These are phyloP conservation scores for Agaricus sinodeliciosus DNA, from an alignment of 768 basidiomycete species.

Conservation along the genomic window DNA sequence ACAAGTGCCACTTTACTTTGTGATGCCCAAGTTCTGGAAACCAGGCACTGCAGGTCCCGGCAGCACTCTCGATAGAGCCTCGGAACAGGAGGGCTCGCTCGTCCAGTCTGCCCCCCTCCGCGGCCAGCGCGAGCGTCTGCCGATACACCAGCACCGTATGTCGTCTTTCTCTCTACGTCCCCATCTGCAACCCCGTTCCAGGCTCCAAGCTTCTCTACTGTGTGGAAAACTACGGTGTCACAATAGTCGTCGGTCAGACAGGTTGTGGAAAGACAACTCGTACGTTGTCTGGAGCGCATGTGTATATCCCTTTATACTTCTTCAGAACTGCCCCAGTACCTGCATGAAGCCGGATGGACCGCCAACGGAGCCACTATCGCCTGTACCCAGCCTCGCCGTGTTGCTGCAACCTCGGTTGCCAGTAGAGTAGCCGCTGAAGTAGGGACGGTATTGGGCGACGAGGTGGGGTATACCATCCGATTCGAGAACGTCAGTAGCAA, in stretches of 20 bases:
- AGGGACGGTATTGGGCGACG: constrained; percentile 81
- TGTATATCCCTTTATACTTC: constrained; percentile 13
- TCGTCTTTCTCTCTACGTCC: constrained; percentile 1
- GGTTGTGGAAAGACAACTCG: constrained; percentile 98
- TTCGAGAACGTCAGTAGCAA: constrained; percentile 92
- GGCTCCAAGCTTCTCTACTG: constrained; percentile 77
- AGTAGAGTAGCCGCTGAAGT: constrained; percentile 89
- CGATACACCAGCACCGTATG: constrained; percentile 87
- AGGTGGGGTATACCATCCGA: constrained; percentile 96
- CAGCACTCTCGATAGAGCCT: constrained; percentile 78
- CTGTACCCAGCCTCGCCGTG: constrained; percentile 89
- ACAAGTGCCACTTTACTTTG: constrained; percentile 13
- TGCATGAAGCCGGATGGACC: constrained; percentile 93
- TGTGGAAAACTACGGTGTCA: constrained; percentile 76
- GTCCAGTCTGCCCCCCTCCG: constrained; percentile 68
- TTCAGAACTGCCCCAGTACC: constrained; percentile 90
- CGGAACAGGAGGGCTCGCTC: constrained; percentile 68
- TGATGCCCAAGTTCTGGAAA: constrained; percentile 81
- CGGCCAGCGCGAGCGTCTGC: constrained; percentile 73
- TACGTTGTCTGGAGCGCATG: constrained; percentile 31
- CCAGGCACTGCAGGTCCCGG: constrained; percentile 83
- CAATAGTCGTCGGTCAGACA: constrained; percentile 90
- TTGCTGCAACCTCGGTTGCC: constrained; percentile 94
- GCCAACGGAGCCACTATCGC: constrained; percentile 76
- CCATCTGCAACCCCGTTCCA: constrained; percentile 22